Conservation (phyloP, 2,329 filamentous ascomycete genomes). For the Neoascochyta sp. region DNA sequence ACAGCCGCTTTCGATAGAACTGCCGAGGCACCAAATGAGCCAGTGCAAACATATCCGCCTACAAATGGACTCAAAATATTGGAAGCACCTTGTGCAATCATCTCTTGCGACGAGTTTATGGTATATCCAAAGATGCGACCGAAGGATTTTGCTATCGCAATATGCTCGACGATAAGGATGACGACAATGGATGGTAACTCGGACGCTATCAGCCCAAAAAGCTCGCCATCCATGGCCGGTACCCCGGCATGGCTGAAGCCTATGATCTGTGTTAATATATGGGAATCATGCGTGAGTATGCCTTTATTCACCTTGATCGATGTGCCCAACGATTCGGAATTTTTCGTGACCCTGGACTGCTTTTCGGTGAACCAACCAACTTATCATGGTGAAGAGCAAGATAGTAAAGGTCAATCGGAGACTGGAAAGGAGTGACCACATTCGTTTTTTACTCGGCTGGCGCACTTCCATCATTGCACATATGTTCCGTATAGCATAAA, state of each 20-base stretch:
- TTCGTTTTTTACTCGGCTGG: slow-evolving; percentile 63
- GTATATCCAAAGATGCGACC: slow-evolving; percentile 89
- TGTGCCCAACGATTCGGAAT: slow-evolving; percentile 69
- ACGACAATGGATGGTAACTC: slow-evolving; percentile 81
- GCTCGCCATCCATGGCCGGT: slow-evolving; percentile 60
- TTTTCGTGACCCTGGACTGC: slow-evolving; percentile 42
- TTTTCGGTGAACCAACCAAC: slow-evolving; percentile 65
- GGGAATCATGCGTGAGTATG: neutral
- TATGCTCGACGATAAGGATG: slow-evolving; percentile 88
- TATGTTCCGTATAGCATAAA: slow-evolving; percentile 58
- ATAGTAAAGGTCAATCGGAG: slow-evolving; percentile 86
- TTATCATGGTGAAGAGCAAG: slow-evolving; percentile 82
- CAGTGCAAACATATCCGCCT: slow-evolving; percentile 83
- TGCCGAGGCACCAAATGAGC: slow-evolving; percentile 88
- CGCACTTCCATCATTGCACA: slow-evolving; percentile 65
- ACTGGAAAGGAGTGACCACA: slow-evolving; percentile 83
- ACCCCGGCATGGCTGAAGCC: slow-evolving; percentile 75
- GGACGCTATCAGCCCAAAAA: slow-evolving; percentile 64
- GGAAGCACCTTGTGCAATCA: slow-evolving; percentile 84
- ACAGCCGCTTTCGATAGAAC: slow-evolving; percentile 95
- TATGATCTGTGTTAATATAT: slow-evolving; percentile 23
- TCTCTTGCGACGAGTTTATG: slow-evolving; percentile 88
- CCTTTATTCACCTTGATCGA: slow-evolving; percentile 62
- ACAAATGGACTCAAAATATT: slow-evolving; percentile 86
- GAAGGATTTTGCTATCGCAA: slow-evolving; percentile 92